phyloP scores from a whole-genome alignment of 1,284 basidiomycete genomes.

The Volvariella surrecta region DNA sequence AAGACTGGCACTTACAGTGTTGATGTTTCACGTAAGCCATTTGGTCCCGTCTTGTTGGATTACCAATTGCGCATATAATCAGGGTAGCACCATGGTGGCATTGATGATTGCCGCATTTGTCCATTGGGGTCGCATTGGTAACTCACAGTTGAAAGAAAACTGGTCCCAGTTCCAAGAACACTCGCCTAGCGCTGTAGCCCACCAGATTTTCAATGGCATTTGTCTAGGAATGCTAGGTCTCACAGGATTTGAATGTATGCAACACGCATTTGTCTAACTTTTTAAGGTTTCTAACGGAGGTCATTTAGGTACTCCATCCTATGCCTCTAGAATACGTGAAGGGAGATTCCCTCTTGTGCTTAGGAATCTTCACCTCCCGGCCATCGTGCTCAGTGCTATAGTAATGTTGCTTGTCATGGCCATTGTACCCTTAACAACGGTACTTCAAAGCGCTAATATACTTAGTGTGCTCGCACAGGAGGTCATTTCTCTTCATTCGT shows the following conservation, averaged over 20 bases:
- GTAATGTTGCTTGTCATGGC: conserved; percentile 54
- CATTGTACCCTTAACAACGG: conserved; percentile 42
- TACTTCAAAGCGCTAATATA: conserved; percentile 43
- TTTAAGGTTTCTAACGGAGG: not conserved
- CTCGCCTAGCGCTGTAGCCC: conserved; percentile 23
- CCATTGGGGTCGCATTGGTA: conserved; percentile 45
- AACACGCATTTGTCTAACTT: conserved; percentile 4
- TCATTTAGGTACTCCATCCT: conserved; percentile 48
- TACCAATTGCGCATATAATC: conserved; percentile 7
- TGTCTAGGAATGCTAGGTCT: conserved; percentile 63
- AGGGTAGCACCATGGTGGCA: conserved; percentile 47
- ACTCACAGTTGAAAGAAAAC: conserved; percentile 39
- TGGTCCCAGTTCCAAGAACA: conserved; percentile 31
- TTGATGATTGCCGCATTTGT: conserved; percentile 40
- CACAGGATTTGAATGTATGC: conserved; percentile 60
- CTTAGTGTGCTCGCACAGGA: conserved; percentile 49
- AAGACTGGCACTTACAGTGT: conserved; percentile 43
- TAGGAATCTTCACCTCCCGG: conserved; percentile 54
- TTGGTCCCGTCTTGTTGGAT: conserved; percentile 3
- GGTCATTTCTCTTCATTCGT: conserved; percentile 20
- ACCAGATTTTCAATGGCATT: conserved; percentile 51
- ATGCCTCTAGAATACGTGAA: conserved; percentile 48
- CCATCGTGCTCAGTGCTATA: conserved; percentile 41
- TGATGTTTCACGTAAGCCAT: conserved; percentile 46
- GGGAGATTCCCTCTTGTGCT: conserved; percentile 48